Evolutionary conservation across 1,139 yeast species (phyloP).

Genomic region (Arxiozyma telluris): DNA sequence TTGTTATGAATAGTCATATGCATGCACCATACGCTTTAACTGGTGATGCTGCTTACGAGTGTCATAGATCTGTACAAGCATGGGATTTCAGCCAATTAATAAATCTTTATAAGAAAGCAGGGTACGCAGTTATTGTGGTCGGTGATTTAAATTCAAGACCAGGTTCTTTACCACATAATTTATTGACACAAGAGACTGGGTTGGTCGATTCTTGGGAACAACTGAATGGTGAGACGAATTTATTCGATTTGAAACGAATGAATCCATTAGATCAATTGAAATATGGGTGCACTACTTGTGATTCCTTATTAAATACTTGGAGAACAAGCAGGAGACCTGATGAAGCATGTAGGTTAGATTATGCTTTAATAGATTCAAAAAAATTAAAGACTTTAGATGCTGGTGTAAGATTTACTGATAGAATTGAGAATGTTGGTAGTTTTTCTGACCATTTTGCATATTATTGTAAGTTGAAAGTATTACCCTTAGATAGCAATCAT

Average conservation of each 20-base stretch:
- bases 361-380: slow-evolving; percentile 63
- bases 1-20: slow-evolving; percentile 84
- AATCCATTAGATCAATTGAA: slow-evolving; percentile 59
- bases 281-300: slow-evolving; percentile 82
- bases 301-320: slow-evolving; percentile 82
- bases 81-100: slow-evolving; percentile 83
- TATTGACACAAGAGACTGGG: slow-evolving; percentile 62
- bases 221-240: slow-evolving; percentile 39
- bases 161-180: slow-evolving; percentile 69
- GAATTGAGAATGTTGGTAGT: slow-evolving; percentile 54
- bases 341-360: slow-evolving; percentile 87
- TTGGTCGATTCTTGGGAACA: slow-evolving; percentile 79
- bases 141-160: slow-evolving; percentile 92
- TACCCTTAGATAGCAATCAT: slow-evolving; percentile 8
- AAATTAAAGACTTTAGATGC: slow-evolving; percentile 50
- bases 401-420: slow-evolving; percentile 63
- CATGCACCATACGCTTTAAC: slow-evolving; percentile 84
- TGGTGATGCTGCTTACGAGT: slow-evolving; percentile 84
- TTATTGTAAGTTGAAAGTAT: slow-evolving; percentile 42
- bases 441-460: slow-evolving; percentile 94
- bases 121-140: slow-evolving; percentile 78
- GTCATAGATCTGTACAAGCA: slow-evolving; percentile 91
- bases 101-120: slow-evolving; percentile 54
- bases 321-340: slow-evolving; percentile 48
- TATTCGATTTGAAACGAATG: slow-evolving; percentile 42